Evolutionary conservation across 2,329 filamentous ascomycete genomes (phyloP).

Genomic region (Aspergillus japonicus): DNA sequence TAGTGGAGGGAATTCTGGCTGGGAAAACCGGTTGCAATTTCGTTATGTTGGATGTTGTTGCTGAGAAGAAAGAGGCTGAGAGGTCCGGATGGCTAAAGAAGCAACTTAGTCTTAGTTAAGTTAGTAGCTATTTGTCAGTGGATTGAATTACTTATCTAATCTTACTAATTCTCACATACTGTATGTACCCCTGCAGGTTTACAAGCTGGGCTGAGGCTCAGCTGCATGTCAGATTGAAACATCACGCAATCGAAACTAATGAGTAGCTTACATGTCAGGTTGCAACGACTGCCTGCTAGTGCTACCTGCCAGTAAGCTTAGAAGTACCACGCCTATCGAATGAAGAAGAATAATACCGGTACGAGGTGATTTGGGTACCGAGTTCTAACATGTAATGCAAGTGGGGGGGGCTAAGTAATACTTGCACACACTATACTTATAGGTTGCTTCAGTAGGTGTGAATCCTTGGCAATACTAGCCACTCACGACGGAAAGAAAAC

Average conservation of each 20-base stretch:
- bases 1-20: neutral
- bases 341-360: too few species aligned
- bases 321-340: neutral
- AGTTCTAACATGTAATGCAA: too few species aligned
- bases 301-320: neutral
- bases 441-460: too few species aligned
- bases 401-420: too few species aligned
- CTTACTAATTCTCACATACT: neutral
- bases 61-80: neutral
- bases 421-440: too few species aligned
- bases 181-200: neutral
- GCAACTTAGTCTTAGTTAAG: neutral
- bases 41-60: neutral
- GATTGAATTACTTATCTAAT: neutral
- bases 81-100: constrained; percentile 3
- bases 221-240: too few species aligned
- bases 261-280: neutral
- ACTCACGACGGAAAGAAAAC: too few species aligned
- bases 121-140: neutral
- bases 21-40: neutral
- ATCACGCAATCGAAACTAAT: too few species aligned
- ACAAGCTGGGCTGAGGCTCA: neutral
- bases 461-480: too few species aligned
- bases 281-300: neutral
- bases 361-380: too few species aligned